Evolutionary conservation across 2,329 filamentous ascomycete genomes (phyloP).

Genomic region (Sporothrix pallida): DNA sequence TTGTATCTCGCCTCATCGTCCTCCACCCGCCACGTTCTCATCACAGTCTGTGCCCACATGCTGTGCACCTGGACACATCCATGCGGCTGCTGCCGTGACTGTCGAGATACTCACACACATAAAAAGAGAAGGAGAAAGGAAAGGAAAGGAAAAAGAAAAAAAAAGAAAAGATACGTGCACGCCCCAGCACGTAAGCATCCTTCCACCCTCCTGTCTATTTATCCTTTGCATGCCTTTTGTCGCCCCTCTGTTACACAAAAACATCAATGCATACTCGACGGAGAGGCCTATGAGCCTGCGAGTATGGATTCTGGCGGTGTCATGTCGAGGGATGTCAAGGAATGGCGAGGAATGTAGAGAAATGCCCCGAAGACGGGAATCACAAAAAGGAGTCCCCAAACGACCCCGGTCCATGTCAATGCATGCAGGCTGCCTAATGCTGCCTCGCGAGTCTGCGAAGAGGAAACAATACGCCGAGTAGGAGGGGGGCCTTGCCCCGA

Average conservation of each 20-base stretch:
- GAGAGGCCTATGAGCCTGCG: not conserved
- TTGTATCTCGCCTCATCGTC: not conserved
- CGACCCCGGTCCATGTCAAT: not conserved
- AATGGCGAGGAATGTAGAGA: too few species aligned
- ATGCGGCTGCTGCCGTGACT: constrained; percentile 20
- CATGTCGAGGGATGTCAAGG: not conserved
- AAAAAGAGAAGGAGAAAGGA: too few species aligned
- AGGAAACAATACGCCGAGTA: constrained; percentile 3
- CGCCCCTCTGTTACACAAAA: not conserved
- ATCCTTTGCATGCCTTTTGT: not conserved
- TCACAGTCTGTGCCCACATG: not conserved
- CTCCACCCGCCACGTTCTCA: not conserved
- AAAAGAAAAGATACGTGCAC: not conserved
- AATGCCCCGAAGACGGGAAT: too few species aligned
- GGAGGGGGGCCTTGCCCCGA: not conserved
- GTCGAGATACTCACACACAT: not conserved
- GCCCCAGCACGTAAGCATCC: not conserved
- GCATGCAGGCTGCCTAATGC: constrained; percentile 24
- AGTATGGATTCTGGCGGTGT: not conserved
- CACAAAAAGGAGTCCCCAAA: not conserved
- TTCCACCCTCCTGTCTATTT: not conserved
- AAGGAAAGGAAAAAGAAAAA: not conserved
- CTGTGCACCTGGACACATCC: not conserved
- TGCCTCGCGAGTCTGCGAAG: not conserved
- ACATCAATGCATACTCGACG: not conserved